phyloP scores from a whole-genome alignment of 2,329 filamentous ascomycete genomes.

The Fusarium armeniacum region DNA sequence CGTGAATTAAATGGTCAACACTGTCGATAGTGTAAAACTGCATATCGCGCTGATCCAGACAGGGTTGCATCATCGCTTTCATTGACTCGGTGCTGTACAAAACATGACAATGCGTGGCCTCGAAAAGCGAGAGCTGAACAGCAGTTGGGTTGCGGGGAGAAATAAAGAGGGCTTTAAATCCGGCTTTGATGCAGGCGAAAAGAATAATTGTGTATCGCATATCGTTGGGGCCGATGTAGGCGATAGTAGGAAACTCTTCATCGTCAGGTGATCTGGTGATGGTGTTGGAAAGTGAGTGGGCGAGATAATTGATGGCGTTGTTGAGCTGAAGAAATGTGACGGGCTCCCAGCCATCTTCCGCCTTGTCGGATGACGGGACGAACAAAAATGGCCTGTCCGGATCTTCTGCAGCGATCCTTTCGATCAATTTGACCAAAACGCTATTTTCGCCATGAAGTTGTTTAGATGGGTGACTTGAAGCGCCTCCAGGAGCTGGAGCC shows the following conservation, averaged over 20 bases:
- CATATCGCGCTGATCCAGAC: conserved; percentile 3
- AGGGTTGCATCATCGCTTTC: neutral
- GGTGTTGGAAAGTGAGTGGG: neutral
- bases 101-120: neutral
- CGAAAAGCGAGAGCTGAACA: conserved; percentile 14
- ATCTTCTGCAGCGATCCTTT: neutral
- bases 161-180: conserved; percentile 15
- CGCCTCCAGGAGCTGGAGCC: neutral
- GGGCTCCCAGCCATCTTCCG: neutral
- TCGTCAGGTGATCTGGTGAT: neutral
- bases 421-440: neutral
- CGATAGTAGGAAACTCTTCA: neutral
- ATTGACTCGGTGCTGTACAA: neutral
- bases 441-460: neutral
- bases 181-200: neutral
- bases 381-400: neutral
- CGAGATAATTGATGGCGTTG: conserved; percentile 9
- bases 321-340: neutral
- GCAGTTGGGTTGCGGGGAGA: neutral
- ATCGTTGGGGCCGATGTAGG: conserved; percentile 12
- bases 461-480: accelerated
- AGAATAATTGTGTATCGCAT: neutral
- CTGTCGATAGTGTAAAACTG: neutral
- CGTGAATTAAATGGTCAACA: neutral
- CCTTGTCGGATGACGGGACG: neutral